Percentiles rank a stretch among this genome's conserved stretches.
Conservation (phyloP, 208 protist genomes). For the Phytomonas sp. region DNA sequence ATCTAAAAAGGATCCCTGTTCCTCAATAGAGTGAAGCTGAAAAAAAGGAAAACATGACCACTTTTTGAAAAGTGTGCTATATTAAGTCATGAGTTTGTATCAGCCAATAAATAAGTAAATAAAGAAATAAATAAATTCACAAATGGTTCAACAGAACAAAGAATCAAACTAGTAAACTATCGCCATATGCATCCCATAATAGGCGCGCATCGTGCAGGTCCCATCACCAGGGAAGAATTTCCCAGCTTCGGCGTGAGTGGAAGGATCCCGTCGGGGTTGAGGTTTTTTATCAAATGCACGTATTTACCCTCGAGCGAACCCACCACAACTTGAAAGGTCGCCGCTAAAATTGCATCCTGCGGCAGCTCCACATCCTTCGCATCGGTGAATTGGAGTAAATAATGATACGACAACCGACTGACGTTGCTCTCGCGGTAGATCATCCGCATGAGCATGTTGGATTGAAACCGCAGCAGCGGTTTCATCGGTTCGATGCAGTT, state of each 20-base stretch:
- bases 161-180: constrained; percentile 13
- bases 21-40: not conserved
- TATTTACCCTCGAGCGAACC: constrained; percentile 62
- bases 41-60: not conserved
- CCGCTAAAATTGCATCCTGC: constrained; percentile 50
- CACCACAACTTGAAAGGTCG: constrained; percentile 49
- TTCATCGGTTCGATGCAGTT: constrained; percentile 26
- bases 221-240: constrained; percentile 54
- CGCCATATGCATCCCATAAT: constrained; percentile 55
- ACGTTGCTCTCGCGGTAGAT: constrained; percentile 51
- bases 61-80: constrained; percentile 8
- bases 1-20: not conserved
- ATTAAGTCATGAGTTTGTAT: constrained; percentile 5
- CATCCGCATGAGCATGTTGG: constrained; percentile 50
- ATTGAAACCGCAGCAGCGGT: constrained; percentile 30
- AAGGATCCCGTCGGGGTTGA: constrained; percentile 58
- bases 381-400: constrained; percentile 56
- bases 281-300: constrained; percentile 64
- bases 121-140: not conserved
- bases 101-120: not conserved
- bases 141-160: not conserved
- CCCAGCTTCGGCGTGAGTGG: constrained; percentile 22
- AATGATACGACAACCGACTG: constrained; percentile 69
- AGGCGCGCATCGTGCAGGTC: constrained; percentile 54
- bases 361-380: constrained; percentile 41